Conservation (phyloP, 345 rosid genomes). For the Aethionema arabicum region DNA sequence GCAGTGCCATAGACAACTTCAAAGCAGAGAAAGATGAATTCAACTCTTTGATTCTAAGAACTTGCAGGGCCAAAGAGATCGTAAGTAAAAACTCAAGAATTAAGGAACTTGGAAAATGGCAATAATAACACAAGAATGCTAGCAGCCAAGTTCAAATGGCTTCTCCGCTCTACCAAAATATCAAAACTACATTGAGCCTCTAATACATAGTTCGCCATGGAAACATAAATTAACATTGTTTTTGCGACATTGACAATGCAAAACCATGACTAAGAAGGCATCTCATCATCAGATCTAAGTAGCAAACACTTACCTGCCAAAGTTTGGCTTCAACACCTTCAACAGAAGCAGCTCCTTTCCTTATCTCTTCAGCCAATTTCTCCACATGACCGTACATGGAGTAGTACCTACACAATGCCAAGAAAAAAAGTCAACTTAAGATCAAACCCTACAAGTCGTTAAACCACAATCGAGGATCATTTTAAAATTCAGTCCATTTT, state of each 20-base stretch:
- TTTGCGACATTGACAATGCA: neutral
- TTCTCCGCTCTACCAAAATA: neutral
- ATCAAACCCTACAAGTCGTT: slow-evolving; percentile 10
- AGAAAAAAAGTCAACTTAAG: slow-evolving; percentile 15
- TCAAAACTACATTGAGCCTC: neutral
- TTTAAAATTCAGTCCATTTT: neutral
- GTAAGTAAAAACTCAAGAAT: slow-evolving; percentile 3
- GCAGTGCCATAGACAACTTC: neutral
- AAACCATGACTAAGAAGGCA: neutral
- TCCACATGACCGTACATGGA: slow-evolving; percentile 97
- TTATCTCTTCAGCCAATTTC: slow-evolving; percentile 86
- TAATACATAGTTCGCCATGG: neutral
- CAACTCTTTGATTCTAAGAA: neutral
- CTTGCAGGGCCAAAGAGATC: neutral
- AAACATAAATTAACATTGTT: neutral
- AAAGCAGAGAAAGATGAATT: neutral
- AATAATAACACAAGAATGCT: neutral
- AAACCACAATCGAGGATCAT: neutral
- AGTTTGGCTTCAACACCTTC: slow-evolving; percentile 94
- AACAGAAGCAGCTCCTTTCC: slow-evolving; percentile 89
- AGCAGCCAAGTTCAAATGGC: neutral
- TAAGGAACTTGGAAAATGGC: slow-evolving; percentile 8
- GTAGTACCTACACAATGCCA: slow-evolving; percentile 60
- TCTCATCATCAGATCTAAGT: slow-evolving; percentile 16
- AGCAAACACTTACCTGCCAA: slow-evolving; percentile 67